Evolutionary conservation across 2,329 filamentous ascomycete species (phyloP), one percentile per base, ranked within the genome.

Genomic region (Nannizzia gypsea): DNA sequence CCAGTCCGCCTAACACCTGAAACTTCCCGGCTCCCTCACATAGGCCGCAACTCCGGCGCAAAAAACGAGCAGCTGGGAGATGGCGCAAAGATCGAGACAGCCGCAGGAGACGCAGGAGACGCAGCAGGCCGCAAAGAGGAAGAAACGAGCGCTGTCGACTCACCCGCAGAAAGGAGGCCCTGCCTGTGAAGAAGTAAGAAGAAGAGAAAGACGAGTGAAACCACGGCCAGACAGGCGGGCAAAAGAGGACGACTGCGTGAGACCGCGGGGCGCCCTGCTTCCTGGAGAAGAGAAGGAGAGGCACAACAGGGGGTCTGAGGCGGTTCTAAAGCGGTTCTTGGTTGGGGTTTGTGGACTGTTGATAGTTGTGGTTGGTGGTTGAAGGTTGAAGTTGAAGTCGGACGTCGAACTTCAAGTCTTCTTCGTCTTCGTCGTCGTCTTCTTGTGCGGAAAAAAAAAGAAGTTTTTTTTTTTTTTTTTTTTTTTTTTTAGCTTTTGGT

Each of bases 191-290:
- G 15, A 57, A 57, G n/a, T 28, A 9, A 61, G 59, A 60, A 61
- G 59, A 60, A 57, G 61, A 22, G 58, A 57, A 48, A 57, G 46
- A 34, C 46, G 20, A 34, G 22, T 46, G 50, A 52, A 59, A 56
- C 44, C 60, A 58, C n/a, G 42, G n/a, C 6, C 6, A 46, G 20
- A 24, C 52, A 44, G 55, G 62, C 61, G 63, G 64, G 31, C 31
- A 3, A 34, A 34, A 31, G 13, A 34, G 31, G 31, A 34, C 31
- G 31, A 11, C 63, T 63, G 61, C 59, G 59, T 46, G 61, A 64
- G 31, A 61, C 63, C 64, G 64, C 64, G 63, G 63, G 13, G 64
- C 63, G 62, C 66, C 64, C 63, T 65, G 46, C 60, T 66, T 62
- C 63, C 56, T 34, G 31, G 31, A 57, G 40, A 56, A 15, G 57